Conservation (phyloP, 2,329 filamentous ascomycete genomes). For the Ploettnerulaceae sp. region DNA sequence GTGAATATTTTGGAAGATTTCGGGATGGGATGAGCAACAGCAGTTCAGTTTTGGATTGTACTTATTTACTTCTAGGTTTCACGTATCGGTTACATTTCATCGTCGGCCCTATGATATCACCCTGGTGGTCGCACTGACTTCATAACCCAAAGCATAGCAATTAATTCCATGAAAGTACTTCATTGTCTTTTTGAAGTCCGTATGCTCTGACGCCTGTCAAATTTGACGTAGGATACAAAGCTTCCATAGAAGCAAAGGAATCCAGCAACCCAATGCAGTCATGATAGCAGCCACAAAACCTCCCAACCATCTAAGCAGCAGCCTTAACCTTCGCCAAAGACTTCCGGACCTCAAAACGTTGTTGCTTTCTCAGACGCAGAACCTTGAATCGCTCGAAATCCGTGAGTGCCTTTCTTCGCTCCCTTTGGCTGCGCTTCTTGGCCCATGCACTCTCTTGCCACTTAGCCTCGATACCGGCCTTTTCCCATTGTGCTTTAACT, state of each 20-base stretch:
- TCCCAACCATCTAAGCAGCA: constrained; percentile 47
- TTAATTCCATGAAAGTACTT: constrained; percentile 18
- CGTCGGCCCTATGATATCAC: not conserved
- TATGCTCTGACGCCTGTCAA: constrained; percentile 62
- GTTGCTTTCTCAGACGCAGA: constrained; percentile 98
- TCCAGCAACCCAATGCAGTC: constrained; percentile 51
- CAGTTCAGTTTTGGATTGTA: not conserved
- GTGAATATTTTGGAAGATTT: too few species aligned
- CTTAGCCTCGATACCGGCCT: constrained; percentile 85
- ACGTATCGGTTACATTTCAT: not conserved
- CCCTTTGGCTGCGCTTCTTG: constrained; percentile 82
- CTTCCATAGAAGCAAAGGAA: constrained; percentile 54
- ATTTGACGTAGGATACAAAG: constrained; percentile 59
- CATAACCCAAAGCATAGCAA: not conserved
- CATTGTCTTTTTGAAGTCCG: constrained; percentile 48
- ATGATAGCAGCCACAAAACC: constrained; percentile 42
- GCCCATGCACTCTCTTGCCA: constrained; percentile 90
- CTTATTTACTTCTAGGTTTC: not conserved
- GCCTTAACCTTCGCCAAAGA: constrained; percentile 89
- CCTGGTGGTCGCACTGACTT: too few species aligned
- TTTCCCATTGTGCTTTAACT: constrained; percentile 87
- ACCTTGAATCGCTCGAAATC: constrained; percentile 99
- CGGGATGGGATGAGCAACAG: too few species aligned
- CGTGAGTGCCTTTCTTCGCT: constrained; percentile 84
- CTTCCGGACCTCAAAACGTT: constrained; percentile 97